phyloP scores from a whole-genome alignment of 1,284 basidiomycete species.

The Vanrija pseudolonga region DNA sequence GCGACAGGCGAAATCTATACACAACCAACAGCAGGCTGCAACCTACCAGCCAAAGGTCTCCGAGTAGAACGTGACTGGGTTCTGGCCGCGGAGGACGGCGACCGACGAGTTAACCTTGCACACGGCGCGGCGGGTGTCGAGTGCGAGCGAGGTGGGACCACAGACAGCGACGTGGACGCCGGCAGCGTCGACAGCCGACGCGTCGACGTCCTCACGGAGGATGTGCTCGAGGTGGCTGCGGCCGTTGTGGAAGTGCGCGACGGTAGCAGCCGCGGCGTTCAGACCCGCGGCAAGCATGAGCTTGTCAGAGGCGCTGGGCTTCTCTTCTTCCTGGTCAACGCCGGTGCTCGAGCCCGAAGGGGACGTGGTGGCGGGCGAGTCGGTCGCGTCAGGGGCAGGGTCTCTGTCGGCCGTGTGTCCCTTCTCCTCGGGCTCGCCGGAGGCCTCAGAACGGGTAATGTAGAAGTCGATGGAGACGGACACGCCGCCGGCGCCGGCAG shows the following conservation, averaged over 20 bases:
- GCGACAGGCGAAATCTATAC: neutral
- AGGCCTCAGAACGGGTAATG: constrained; percentile 13
- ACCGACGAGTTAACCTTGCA: constrained; percentile 16
- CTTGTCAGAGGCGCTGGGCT: neutral
- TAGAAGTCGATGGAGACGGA: constrained; percentile 17
- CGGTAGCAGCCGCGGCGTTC: neutral
- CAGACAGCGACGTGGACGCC: constrained; percentile 23
- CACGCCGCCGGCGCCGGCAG: constrained; percentile 3
- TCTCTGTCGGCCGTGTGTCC: neutral
- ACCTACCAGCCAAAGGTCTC: constrained; percentile 35
- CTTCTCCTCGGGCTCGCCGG: constrained; percentile 5
- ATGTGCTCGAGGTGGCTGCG: constrained; percentile 13
- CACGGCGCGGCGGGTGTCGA: constrained; percentile 22
- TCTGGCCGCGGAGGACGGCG: constrained; percentile 24
- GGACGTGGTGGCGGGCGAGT: neutral
- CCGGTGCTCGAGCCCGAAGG: neutral
- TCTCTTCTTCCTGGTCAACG: neutral
- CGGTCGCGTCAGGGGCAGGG: neutral
- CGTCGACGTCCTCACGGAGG: constrained; percentile 7
- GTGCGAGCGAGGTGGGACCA: constrained; percentile 22
- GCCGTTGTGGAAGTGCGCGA: constrained; percentile 8
- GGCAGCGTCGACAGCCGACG: constrained; percentile 1
- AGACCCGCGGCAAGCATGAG: neutral
- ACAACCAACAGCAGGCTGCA: neutral
- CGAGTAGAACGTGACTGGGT: constrained; percentile 19